Evolutionary conservation across 2,329 filamentous ascomycete species (phyloP).

Genomic region (Tolypocladium inflatum): DNA sequence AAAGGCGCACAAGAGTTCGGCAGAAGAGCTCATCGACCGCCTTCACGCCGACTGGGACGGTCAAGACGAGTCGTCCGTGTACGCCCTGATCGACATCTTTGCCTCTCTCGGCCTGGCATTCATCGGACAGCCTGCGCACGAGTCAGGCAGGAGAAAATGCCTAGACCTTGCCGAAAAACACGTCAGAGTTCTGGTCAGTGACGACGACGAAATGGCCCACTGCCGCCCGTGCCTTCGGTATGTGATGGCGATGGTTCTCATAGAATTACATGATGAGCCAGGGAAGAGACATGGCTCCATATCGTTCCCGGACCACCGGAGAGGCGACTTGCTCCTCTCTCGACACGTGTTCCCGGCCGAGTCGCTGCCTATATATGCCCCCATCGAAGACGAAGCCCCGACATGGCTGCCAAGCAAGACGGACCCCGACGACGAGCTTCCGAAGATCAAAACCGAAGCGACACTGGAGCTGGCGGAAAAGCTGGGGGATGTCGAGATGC

Average conservation of each 20-base stretch:
- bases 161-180: neutral
- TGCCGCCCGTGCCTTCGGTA: neutral
- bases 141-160: neutral
- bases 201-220: neutral
- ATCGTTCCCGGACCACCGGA: neutral
- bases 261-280: neutral
- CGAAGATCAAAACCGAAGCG: neutral
- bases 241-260: neutral
- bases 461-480: neutral
- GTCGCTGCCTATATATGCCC: neutral
- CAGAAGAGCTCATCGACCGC: neutral
- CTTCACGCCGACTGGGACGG: neutral
- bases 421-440: neutral
- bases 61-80: neutral
- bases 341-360: neutral
- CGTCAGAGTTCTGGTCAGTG: neutral
- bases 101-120: neutral
- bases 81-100: slow-evolving; percentile 1
- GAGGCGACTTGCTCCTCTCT: neutral
- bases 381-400: neutral
- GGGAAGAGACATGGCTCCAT: neutral
- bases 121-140: neutral
- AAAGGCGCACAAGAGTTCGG: neutral
- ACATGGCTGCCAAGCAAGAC: neutral
- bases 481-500: neutral